phyloP scores from a whole-genome alignment of 129 eudicot genomes.

The Flaveria ramosissima region DNA sequence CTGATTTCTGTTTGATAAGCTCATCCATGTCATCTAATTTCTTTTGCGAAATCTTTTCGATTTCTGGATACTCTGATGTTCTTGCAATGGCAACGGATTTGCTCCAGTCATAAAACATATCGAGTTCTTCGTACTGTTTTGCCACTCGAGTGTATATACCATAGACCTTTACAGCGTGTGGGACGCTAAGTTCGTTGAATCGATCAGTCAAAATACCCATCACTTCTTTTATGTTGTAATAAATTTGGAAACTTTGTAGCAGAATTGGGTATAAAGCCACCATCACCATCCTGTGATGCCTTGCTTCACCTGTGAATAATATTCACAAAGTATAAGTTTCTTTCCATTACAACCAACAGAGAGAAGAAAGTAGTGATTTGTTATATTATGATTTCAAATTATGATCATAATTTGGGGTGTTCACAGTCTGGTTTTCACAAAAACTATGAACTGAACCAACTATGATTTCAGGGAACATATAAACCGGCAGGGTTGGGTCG shows the following conservation, averaged over 20 bases:
- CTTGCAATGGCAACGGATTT: slow-evolving; percentile 58
- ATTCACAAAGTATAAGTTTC: not conserved
- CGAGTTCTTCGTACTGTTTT: slow-evolving; percentile 81
- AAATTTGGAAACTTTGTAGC: slow-evolving; percentile 75
- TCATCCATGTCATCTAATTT: slow-evolving; percentile 76
- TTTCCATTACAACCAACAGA: not conserved
- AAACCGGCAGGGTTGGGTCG: too few relatives aligned
- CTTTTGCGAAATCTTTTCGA: slow-evolving; percentile 64
- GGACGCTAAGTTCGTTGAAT: slow-evolving; percentile 56
- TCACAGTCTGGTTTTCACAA: not conserved
- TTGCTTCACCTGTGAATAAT: slow-evolving; percentile 65
- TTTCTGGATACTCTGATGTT: slow-evolving; percentile 72
- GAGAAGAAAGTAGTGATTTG: not conserved
- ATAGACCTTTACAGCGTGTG: slow-evolving; percentile 50
- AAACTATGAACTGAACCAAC: not conserved
- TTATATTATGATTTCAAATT: too few relatives aligned
- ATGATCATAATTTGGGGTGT: not conserved
- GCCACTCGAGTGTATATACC: slow-evolving; percentile 56
- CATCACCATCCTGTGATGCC: slow-evolving; percentile 55
- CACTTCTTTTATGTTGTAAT: slow-evolving; percentile 62
- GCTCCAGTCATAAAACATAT: slow-evolving; percentile 62
- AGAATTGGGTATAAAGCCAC: slow-evolving; percentile 75
- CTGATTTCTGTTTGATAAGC: slow-evolving; percentile 52
- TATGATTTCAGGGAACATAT: too few relatives aligned
- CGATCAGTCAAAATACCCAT: slow-evolving; percentile 53